Conservation (phyloP, 352 stramenopile species). For the Globisporangium uncinulatum region DNA sequence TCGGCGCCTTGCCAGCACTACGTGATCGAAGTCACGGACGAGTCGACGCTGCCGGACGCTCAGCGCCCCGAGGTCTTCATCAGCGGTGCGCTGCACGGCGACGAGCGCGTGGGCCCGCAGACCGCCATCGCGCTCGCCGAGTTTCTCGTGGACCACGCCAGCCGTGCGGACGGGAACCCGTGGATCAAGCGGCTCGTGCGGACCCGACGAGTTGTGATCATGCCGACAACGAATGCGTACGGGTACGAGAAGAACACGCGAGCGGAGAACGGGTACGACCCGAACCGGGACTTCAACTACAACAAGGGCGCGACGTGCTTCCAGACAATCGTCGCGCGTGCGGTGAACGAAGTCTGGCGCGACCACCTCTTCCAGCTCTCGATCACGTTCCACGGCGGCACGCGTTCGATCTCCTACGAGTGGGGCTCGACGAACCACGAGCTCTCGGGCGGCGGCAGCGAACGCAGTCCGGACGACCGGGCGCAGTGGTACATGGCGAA, state of each 20-base stretch:
- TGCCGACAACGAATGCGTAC: conserved; percentile 93
- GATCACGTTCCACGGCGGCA: conserved; percentile 98
- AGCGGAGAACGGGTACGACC: conserved; percentile 89
- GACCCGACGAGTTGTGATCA: conserved; percentile 76
- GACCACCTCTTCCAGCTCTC: conserved; percentile 96
- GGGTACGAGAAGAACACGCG: conserved; percentile 86
- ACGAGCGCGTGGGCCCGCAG: conserved; percentile 92
- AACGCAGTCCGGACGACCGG: conserved; percentile 75
- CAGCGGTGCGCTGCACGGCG: conserved; percentile 93
- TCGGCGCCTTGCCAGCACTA: conserved; percentile 74
- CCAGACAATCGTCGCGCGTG: conserved; percentile 93
- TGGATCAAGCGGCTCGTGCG: conserved; percentile 67
- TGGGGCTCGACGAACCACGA: conserved; percentile 94
- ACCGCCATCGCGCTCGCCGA: conserved; percentile 88
- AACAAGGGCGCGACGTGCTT: conserved; percentile 90
- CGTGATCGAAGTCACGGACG: conserved; percentile 85
- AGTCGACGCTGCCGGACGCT: conserved; percentile 66
- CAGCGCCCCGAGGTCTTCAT: conserved; percentile 94
- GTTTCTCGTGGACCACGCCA: conserved; percentile 68
- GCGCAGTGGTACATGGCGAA: conserved; percentile 58
- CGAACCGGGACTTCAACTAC: conserved; percentile 99
- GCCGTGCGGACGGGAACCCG: conserved; percentile 24
- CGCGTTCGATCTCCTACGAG: conserved; percentile 96
- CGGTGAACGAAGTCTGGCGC: conserved; percentile 96
- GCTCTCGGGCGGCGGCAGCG: conserved; percentile 43